A percentile compares a stretch with the other conserved stretches of the same genome.
Evolutionary conservation across 805 yeast species (phyloP).

Genomic region (Kodamaea lidongshanica): DNA sequence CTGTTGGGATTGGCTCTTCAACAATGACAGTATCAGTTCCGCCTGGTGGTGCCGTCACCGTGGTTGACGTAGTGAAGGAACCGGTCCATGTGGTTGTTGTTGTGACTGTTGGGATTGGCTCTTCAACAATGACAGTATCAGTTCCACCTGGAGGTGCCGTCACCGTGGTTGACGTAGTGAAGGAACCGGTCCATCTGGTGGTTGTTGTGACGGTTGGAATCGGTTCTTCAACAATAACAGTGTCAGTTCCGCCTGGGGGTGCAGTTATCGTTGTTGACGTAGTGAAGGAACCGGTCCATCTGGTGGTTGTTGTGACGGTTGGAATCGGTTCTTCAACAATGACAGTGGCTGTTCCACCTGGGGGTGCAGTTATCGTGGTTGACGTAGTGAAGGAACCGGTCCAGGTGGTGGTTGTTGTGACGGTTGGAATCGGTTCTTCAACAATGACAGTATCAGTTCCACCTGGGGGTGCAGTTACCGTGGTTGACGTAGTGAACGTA

Average conservation of each 20-base stretch:
- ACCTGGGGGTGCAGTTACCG: slow-evolving; percentile 8
- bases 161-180: slow-evolving; percentile 4
- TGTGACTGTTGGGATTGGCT: slow-evolving; percentile 10
- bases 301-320: slow-evolving; percentile 9
- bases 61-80: slow-evolving; percentile 4
- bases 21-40: slow-evolving; percentile 11
- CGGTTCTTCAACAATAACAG: slow-evolving; percentile 11
- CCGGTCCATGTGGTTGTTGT: slow-evolving; percentile 7
- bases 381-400: slow-evolving; percentile 7
- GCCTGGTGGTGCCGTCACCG: slow-evolving; percentile 6
- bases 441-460: slow-evolving; percentile 10
- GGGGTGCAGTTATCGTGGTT: slow-evolving; percentile 5
- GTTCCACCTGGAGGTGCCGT: slow-evolving; percentile 8
- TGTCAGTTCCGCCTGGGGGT: slow-evolving; percentile 8
- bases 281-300: slow-evolving; percentile 8
- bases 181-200: slow-evolving; percentile 7
- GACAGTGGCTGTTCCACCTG: slow-evolving; percentile 8
- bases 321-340: slow-evolving; percentile 11
- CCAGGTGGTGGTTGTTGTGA: slow-evolving; percentile 10
- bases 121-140: slow-evolving; percentile 12
- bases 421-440: slow-evolving; percentile 5
- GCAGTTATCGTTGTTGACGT: slow-evolving; percentile 6
- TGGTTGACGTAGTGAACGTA: slow-evolving; percentile 4
- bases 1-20: slow-evolving; percentile 11
- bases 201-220: slow-evolving; percentile 6